phyloP scores from a whole-genome alignment of 345 rosid species.

The Clarkia xantiana region DNA sequence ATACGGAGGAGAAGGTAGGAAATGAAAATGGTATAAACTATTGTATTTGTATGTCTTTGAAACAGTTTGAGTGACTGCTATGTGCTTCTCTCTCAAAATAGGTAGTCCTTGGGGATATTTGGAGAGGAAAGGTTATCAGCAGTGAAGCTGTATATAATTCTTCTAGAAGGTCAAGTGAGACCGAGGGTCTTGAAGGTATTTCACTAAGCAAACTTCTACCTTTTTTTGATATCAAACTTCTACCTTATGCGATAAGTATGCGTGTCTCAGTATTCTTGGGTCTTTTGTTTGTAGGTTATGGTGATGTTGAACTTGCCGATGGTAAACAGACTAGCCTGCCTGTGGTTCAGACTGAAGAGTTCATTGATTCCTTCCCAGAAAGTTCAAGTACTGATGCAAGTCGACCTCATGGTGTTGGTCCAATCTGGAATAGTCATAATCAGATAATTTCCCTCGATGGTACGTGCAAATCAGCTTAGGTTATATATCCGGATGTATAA shows the following conservation, averaged over 20 bases:
- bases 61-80: background rate
- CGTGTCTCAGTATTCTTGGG: background rate
- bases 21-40: background rate
- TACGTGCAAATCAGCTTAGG: slow-evolving; percentile 6
- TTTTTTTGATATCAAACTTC: background rate
- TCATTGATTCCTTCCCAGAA: slow-evolving; percentile 14
- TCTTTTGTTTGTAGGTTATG: slow-evolving; percentile 17
- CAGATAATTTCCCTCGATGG: slow-evolving; percentile 9
- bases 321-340: slow-evolving; percentile 24
- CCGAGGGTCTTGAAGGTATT: slow-evolving; percentile 30
- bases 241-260: slow-evolving; percentile 1
- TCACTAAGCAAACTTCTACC: background rate
- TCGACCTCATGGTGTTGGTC: slow-evolving; percentile 10
- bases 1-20: slow-evolving; percentile 62
- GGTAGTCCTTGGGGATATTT: slow-evolving; percentile 46
- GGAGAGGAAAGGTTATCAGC: slow-evolving; percentile 53
- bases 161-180: slow-evolving; percentile 23
- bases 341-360: slow-evolving; percentile 14
- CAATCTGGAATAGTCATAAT: slow-evolving; percentile 10
- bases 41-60: background rate
- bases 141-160: slow-evolving; percentile 36
- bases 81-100: slow-evolving; percentile 10
- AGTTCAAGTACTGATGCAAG: slow-evolving; percentile 9
- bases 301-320: slow-evolving; percentile 23
- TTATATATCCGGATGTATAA: background rate